Evolutionary conservation across 139 green algal species (phyloP), one percentile per base, ranked within the genome.

Genomic region (Chlamydomonas sphaeroides): DNA sequence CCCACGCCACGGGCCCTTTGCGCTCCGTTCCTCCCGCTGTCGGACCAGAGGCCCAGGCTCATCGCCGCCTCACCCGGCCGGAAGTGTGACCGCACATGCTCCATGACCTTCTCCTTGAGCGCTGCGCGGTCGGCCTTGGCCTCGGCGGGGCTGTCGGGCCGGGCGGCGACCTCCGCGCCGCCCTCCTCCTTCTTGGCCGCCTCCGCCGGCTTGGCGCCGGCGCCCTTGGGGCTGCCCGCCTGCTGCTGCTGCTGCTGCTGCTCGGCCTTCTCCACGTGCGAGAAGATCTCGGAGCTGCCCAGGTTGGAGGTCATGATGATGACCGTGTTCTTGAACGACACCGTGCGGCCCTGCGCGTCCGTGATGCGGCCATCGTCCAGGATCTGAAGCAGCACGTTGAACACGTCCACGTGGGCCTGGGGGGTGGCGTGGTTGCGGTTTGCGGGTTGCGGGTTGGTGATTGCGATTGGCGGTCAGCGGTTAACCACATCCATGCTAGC

Each of bases 291-390:
- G 23, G 90, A 79, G 38, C 75, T 92, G 49, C 97, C 97, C 74
- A 99, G 90, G 93, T 99, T 99, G 85, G 88, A 96, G 23, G 96
- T 98, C 95, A 98, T 98, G 91, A 98, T 98, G 87, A 98, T 95
- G 51, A 98, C 91, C 21, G 91, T 91, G 92, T 98, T 98, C 82
- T 98, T 98, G 94, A 99, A 99, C 74, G 85, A 94, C 39, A 99
- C 93, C 0, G 89, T 92, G 81, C 94, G 94, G 14, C 97, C 97
- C 87, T 98, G 86, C 61, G 88, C 95, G 91, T 99, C 96, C 1
- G 96, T 99, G 36, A 99, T 91, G 33, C 93, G 88, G 21, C 97
- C 97, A 75, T 99, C 97, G 85, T 99, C 97, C 85, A 99, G 89
- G 80, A 99, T 90, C 89, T 99, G 95, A 0, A 67, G 77, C 68